A percentile compares a stretch with the other conserved stretches of the same genome.
phyloP scores from a whole-genome alignment of 1,139 yeast genomes.

The Suhomyces yuchorum region DNA sequence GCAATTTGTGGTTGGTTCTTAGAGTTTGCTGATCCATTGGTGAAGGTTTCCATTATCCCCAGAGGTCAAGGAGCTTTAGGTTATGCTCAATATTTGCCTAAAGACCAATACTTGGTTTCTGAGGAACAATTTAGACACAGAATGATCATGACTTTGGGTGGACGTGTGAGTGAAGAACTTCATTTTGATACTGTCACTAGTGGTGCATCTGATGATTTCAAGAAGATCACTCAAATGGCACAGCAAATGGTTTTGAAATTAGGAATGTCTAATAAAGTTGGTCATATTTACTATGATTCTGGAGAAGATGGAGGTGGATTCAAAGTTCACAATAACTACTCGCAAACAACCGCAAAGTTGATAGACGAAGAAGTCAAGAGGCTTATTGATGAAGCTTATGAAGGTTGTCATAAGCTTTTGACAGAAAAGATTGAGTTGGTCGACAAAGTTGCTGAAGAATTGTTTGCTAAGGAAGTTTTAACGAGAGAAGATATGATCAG shows the following conservation, averaged over 20 bases:
- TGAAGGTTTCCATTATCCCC: constrained; percentile 94
- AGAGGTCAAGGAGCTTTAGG: constrained; percentile 97
- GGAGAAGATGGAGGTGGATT: constrained; percentile 48
- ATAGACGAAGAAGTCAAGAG: constrained; percentile 74
- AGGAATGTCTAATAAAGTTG: constrained; percentile 88
- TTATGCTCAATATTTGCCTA: constrained; percentile 96
- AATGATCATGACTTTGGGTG: constrained; percentile 97
- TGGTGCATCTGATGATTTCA: constrained; percentile 95
- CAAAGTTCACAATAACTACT: constrained; percentile 67
- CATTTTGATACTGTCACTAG: constrained; percentile 88
- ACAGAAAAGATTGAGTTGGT: constrained; percentile 71
- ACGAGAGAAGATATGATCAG: constrained; percentile 91
- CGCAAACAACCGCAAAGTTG: constrained; percentile 65
- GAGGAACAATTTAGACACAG: constrained; percentile 80
- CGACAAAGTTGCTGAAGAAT: constrained; percentile 81
- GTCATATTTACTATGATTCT: constrained; percentile 69
- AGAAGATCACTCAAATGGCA: constrained; percentile 92
- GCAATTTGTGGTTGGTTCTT: constrained; percentile 98
- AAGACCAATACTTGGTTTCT: constrained; percentile 82
- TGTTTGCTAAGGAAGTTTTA: constrained; percentile 79
- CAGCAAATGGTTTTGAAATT: constrained; percentile 86
- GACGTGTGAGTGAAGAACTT: constrained; percentile 92
- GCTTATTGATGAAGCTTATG: constrained; percentile 55
- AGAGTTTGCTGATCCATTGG: constrained; percentile 84
- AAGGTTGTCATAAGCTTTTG: constrained; percentile 66